These are phyloP conservation scores for Gracilaria gracilis DNA, from an alignment of 23 red algal species.

Conservation along the genomic window DNA sequence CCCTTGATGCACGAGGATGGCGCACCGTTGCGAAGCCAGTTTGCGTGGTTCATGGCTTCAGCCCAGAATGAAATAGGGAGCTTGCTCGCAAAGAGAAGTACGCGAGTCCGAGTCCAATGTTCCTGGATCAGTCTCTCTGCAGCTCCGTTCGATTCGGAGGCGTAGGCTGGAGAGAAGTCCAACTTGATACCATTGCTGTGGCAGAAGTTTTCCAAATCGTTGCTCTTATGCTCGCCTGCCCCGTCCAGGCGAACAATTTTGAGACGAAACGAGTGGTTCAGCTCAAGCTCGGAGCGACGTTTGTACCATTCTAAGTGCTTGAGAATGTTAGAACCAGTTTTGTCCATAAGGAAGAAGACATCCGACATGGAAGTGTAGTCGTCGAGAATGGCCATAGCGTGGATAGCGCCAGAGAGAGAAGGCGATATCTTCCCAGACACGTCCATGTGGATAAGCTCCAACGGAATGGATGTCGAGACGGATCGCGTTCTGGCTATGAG, in stretches of 20 bases:
- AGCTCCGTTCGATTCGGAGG: too few species aligned
- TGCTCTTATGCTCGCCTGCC: constrained; percentile 22
- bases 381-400: constrained; percentile 25
- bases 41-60: too few species aligned
- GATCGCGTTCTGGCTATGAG: not conserved
- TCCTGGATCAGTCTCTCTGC: too few species aligned
- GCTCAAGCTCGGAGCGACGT: not conserved
- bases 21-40: too few species aligned
- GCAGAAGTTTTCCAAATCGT: not conserved
- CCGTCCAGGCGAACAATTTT: constrained; percentile 13
- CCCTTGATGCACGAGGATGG: not conserved
- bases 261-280: not conserved
- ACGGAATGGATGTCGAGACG: not conserved
- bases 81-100: too few species aligned
- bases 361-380: constrained; percentile 28
- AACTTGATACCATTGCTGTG: not conserved
- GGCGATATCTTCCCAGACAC: constrained; percentile 8
- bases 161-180: not conserved
- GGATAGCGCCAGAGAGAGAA: constrained; percentile 10
- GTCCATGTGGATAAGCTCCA: constrained; percentile 40
- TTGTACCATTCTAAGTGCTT: constrained; percentile 8
- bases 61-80: too few species aligned
- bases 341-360: constrained; percentile 22
- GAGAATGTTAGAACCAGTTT: not conserved
- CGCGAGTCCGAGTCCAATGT: too few species aligned